Conservation (phyloP, 495 filamentous ascomycete genomes). For the Barbatosphaeria neglecta region DNA sequence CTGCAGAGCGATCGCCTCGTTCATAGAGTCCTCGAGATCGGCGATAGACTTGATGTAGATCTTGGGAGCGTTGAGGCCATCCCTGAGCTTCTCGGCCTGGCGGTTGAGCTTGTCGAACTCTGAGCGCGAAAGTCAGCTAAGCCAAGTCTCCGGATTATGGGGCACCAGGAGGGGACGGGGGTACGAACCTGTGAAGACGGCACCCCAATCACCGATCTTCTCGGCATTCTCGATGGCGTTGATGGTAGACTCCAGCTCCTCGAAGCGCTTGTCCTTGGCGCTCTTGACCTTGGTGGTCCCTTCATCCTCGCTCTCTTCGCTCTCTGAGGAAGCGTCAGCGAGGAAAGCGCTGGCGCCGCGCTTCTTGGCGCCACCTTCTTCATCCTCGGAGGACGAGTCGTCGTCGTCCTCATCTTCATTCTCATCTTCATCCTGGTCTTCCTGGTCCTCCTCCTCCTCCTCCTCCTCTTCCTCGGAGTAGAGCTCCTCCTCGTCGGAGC, state of each 20-base stretch:
- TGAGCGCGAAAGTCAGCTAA: constrained; percentile 23
- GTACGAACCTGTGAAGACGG: constrained; percentile 72
- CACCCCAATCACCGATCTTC: constrained; percentile 95
- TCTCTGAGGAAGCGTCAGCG: constrained; percentile 58
- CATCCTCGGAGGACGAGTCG: constrained; percentile 51
- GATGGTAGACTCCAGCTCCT: constrained; percentile 84
- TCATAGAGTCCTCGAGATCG: constrained; percentile 91
- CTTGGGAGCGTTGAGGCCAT: constrained; percentile 70
- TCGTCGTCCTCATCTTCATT: constrained; percentile 42
- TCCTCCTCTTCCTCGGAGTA: constrained; percentile 66
- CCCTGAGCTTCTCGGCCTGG: constrained; percentile 66
- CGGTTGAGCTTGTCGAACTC: constrained; percentile 98
- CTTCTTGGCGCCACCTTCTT: constrained; percentile 48
- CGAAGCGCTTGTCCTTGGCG: constrained; percentile 91
- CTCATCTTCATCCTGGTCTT: constrained; percentile 34
- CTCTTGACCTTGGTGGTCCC: constrained; percentile 80
- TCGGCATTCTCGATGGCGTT: constrained; percentile 86
- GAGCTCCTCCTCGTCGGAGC: constrained; percentile 83
- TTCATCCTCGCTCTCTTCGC: constrained; percentile 76
- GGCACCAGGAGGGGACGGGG: background rate
- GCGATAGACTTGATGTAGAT: constrained; percentile 85
- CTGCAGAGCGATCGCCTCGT: constrained; percentile 85
- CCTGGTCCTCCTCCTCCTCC: constrained; percentile 32
- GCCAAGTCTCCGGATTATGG: constrained; percentile 4
- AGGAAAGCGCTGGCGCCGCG: constrained; percentile 72